A percentile compares a stretch with the other conserved stretches of the same genome.
Evolutionary conservation across 2,329 filamentous ascomycete species (phyloP).

Genomic region (Hypoxylon sp.): DNA sequence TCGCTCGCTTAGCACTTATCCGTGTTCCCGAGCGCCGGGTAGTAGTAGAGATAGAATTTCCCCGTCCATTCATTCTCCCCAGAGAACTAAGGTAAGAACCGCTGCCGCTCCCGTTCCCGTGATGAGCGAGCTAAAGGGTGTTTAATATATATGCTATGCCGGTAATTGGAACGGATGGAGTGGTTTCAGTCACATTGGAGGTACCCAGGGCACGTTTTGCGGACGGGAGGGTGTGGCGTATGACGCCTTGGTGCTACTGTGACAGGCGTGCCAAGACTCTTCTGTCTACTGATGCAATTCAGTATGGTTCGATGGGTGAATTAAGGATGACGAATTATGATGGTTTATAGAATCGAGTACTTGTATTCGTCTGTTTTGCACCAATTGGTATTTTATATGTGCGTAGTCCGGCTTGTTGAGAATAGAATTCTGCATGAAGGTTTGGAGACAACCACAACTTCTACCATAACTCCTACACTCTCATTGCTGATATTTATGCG

Average conservation of each 20-base stretch:
- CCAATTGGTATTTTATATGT: not conserved
- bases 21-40: constrained; percentile 26
- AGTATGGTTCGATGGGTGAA: not conserved
- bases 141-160: constrained; percentile 19
- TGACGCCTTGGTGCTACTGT: constrained; percentile 10
- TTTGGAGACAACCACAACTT: not conserved
- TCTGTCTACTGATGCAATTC: not conserved
- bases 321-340: not conserved
- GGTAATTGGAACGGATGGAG: constrained; percentile 15
- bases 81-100: not conserved
- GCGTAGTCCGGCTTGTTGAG: too few relatives aligned
- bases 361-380: not conserved
- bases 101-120: not conserved
- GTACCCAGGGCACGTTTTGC: constrained; percentile 2
- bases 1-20: constrained; percentile 36
- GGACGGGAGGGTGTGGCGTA: not conserved
- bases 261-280: constrained; percentile 9
- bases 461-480: not conserved
- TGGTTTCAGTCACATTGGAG: constrained; percentile 7
- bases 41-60: not conserved
- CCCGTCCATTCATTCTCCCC: not conserved
- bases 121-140: constrained; percentile 1
- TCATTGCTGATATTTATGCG: not conserved
- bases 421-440: not conserved
- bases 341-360: not conserved